Evolutionary conservation across 495 filamentous ascomycete species (phyloP), one percentile per base, ranked within the genome.

Genomic region (Talaromyces adpressus): DNA sequence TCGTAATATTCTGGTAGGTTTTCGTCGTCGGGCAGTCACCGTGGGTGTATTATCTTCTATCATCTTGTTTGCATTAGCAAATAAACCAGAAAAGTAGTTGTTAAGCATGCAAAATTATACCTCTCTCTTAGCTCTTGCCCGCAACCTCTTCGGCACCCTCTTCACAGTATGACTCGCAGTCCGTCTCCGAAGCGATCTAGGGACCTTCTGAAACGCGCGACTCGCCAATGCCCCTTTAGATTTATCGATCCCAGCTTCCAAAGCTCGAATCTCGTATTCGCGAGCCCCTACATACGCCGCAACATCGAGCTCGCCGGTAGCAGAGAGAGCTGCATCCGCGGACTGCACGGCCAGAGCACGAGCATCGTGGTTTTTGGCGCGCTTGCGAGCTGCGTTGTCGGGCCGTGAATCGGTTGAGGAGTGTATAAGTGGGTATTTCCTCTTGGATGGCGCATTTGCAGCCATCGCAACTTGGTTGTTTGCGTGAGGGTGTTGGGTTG

Each of bases 111-210:
- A 11, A 7, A 58, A 51, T 69, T 69, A 54, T 73, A 87, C 85
- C 80, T 98, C 94, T 69, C 81, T 83, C 67, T 77, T 84, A 2
- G 90, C 92, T 68, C 90, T 80, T 27, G 70, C 77, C 63, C 87
- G 82, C 66, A 98, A 76, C 65, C 90, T 79, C 68, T 85, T 89
- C 27, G 94, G 94, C n/a, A 98, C 88, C 59, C 87, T 83, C 75
- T 95, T 96, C 51, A 89, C 88, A 84, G 98, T 96, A 73, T 98
- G 94, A 72, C 91, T 95, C 22, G 92, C 94, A 0, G 94, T 96
- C 65, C 94, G 82, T 61, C 94, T 80, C 56, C 94, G 79, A 83
- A 98, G 76, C 54, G 88, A 85, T 64, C 91, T 84, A 0, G 94
- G 94, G 14, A 98, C 89, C 62, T 88, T 81, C 73, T 98, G 94